These are phyloP conservation scores for Penicillium lagena DNA, from an alignment of 495 filamentous ascomycete species.

Conservation along the genomic window DNA sequence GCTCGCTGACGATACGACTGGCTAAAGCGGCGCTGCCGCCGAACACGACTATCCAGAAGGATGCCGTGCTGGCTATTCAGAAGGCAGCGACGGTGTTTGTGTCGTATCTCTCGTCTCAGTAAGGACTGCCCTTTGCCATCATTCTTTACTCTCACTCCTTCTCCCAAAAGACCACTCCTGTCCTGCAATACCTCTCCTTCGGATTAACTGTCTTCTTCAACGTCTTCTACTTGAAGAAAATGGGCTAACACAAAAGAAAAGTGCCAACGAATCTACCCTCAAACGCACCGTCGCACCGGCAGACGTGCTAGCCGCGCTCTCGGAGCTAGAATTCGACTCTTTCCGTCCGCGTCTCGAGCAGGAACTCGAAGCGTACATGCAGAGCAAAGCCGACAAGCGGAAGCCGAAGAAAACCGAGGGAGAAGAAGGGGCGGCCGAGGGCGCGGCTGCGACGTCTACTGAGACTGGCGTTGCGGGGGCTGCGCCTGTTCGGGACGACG, in stretches of 20 bases:
- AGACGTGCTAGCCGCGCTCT: conserved; percentile 77
- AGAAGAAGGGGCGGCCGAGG: conserved; percentile 10
- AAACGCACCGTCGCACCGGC: conserved; percentile 82
- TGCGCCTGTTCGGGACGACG: conserved; percentile 29
- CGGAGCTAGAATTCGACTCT: conserved; percentile 74
- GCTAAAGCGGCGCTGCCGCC: conserved; percentile 96
- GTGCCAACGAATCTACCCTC: conserved; percentile 70
- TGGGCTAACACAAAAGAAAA: conserved; percentile 17
- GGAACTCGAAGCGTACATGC: conserved; percentile 53
- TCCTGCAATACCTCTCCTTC: too few relatives aligned
- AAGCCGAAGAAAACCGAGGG: conserved; percentile 49
- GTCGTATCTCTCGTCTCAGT: conserved; percentile 81
- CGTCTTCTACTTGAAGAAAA: too few relatives aligned
- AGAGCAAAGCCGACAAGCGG: conserved; percentile 59
- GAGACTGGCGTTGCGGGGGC: conserved; percentile 28
- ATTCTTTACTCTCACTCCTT: background rate
- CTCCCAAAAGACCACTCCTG: background rate
- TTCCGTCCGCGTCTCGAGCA: conserved; percentile 60
- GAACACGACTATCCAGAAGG: conserved; percentile 90
- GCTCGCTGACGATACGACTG: conserved; percentile 86
- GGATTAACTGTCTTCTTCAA: background rate
- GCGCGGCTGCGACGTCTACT: conserved; percentile 26
- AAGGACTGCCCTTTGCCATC: conserved; percentile 24
- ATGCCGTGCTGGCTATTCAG: conserved; percentile 82
- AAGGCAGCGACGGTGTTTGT: conserved; percentile 95